phyloP scores from a whole-genome alignment of 2,329 filamentous ascomycete species.

The Fusarium sororula region DNA sequence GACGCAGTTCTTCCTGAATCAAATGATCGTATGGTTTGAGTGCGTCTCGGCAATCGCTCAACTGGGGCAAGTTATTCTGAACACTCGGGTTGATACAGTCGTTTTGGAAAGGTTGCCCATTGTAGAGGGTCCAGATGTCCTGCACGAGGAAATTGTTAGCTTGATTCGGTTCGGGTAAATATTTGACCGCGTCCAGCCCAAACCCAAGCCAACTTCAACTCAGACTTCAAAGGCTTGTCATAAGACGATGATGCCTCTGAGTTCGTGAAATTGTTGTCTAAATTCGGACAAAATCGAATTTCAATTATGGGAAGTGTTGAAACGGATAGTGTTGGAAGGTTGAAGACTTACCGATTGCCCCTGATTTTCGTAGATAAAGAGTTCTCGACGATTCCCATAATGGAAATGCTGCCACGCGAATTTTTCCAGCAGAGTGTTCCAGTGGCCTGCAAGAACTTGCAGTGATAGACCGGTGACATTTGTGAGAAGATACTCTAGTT shows the following conservation, averaged over 20 bases:
- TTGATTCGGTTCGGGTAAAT: constrained; percentile 14
- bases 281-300: background rate
- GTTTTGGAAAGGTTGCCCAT: background rate
- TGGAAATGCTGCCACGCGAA: background rate
- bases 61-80: background rate
- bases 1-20: background rate
- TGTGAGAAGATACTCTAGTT: background rate
- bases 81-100: constrained; percentile 5
- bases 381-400: background rate
- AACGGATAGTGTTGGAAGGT: background rate
- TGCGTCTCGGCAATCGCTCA: background rate
- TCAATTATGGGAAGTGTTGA: background rate
- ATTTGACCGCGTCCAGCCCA: constrained; percentile 1
- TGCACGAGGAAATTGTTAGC: constrained; percentile 36
- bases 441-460: background rate
- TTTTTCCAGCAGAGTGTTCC: background rate
- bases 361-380: constrained; percentile 13
- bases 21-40: background rate
- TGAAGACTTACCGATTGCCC: background rate
- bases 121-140: constrained; percentile 20
- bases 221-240: background rate
- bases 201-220: background rate
- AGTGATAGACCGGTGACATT: background rate
- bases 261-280: background rate
- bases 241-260: background rate